A percentile compares a stretch with the other conserved stretches of the same genome.
These are phyloP conservation scores for Lentinula sp. DNA, from an alignment of 768 basidiomycete genomes.

Conservation along the genomic window DNA sequence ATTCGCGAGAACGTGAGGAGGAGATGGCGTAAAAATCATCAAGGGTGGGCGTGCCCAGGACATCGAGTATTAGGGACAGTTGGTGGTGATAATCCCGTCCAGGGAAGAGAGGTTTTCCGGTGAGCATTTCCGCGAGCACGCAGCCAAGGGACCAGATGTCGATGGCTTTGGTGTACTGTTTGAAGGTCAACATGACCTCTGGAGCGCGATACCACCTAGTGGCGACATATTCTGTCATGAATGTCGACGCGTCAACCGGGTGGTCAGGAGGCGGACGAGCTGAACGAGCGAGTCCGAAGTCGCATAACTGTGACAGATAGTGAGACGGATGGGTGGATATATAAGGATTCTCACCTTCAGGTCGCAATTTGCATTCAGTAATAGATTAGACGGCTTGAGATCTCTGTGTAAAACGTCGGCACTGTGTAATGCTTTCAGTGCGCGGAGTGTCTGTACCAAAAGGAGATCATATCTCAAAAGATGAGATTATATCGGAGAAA, in stretches of 20 bases:
- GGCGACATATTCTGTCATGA: slow-evolving; percentile 93
- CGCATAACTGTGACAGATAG: slow-evolving; percentile 56
- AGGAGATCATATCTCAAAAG: too few species aligned
- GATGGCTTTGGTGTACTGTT: slow-evolving; percentile 86
- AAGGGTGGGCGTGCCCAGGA: slow-evolving; percentile 85
- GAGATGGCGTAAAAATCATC: slow-evolving; percentile 91
- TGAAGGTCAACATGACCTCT: slow-evolving; percentile 97
- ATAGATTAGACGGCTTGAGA: slow-evolving; percentile 91
- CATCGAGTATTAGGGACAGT: slow-evolving; percentile 85
- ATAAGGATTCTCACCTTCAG: slow-evolving; percentile 57
- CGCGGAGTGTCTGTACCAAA: slow-evolving; percentile 66
- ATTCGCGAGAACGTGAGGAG: slow-evolving; percentile 54
- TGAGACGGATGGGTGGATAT: not conserved
- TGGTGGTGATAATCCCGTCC: slow-evolving; percentile 97
- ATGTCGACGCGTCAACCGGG: slow-evolving; percentile 70
- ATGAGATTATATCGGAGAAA: not conserved
- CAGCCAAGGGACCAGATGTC: slow-evolving; percentile 88
- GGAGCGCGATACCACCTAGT: slow-evolving; percentile 98
- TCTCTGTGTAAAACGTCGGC: slow-evolving; percentile 95
- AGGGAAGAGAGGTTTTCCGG: slow-evolving; percentile 89
- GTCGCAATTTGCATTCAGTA: slow-evolving; percentile 95
- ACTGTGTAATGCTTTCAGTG: slow-evolving; percentile 90
- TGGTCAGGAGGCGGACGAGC: slow-evolving; percentile 69
- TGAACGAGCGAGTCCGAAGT: slow-evolving; percentile 83
- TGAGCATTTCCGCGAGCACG: slow-evolving; percentile 86